Conservation (phyloP, 2,329 filamentous ascomycete species). For the Claviceps paspali region DNA sequence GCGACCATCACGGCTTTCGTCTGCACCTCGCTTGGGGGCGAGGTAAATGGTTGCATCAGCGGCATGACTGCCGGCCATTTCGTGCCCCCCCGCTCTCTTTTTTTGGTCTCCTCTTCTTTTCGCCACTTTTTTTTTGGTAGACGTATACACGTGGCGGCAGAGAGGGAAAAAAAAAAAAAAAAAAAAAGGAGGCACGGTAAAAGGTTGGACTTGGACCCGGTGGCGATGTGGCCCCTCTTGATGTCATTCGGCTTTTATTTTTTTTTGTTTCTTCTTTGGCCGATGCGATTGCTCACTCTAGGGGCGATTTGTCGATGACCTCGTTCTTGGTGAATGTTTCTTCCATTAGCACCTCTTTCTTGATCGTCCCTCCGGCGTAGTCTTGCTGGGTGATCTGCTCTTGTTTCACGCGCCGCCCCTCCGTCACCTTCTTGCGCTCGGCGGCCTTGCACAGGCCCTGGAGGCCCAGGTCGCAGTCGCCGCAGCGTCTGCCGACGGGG, state of each 20-base stretch:
- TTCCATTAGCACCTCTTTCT: conserved; percentile 11
- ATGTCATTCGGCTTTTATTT: too few relatives aligned
- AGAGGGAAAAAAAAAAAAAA: not conserved
- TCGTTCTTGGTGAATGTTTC: conserved; percentile 11
- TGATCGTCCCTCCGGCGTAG: conserved; percentile 10
- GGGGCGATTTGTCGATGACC: not conserved
- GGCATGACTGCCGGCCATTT: not conserved
- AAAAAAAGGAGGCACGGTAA: not conserved
- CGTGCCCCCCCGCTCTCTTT: not conserved
- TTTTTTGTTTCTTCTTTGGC: not conserved
- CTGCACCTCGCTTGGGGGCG: too few relatives aligned
- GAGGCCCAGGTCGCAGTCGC: conserved; percentile 68
- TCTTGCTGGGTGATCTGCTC: conserved; percentile 14
- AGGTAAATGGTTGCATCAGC: not conserved
- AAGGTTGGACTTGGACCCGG: not conserved
- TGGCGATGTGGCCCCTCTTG: too few relatives aligned
- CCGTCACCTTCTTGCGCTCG: conserved; percentile 45
- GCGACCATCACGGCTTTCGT: too few relatives aligned
- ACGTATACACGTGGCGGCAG: too few relatives aligned
- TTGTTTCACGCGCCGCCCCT: conserved; percentile 32
- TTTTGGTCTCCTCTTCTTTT: not conserved
- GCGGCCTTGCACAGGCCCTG: conserved; percentile 62
- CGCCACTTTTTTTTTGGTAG: too few relatives aligned
- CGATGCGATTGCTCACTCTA: not conserved
- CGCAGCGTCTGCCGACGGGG: conserved; percentile 66